phyloP scores from a whole-genome alignment of 495 filamentous ascomycete species.

The Lasiosphaeria ovina region DNA sequence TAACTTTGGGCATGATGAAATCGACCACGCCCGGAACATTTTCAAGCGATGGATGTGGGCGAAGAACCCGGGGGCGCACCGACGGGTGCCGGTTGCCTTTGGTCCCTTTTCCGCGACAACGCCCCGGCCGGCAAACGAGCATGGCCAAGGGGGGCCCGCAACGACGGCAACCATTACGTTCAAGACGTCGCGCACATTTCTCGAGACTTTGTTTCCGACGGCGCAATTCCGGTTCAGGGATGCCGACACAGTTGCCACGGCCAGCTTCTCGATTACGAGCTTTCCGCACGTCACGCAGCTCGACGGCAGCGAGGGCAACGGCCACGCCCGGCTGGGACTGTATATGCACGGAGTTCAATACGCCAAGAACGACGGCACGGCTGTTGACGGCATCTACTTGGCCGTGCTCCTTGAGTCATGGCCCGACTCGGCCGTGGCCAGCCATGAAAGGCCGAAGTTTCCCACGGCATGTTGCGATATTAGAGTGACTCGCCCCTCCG shows the following conservation, averaged over 20 bases:
- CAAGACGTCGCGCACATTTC: constrained; percentile 55
- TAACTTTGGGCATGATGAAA: constrained; percentile 61
- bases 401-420: constrained; percentile 54
- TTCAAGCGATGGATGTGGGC: constrained; percentile 48
- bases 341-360: constrained; percentile 60
- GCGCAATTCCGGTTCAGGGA: constrained; percentile 43
- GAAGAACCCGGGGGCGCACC: constrained; percentile 43
- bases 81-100: constrained; percentile 55
- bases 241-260: constrained; percentile 49
- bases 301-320: constrained; percentile 30
- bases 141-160: constrained; percentile 29
- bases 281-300: background rate
- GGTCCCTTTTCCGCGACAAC: constrained; percentile 55
- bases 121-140: constrained; percentile 34
- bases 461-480: constrained; percentile 54
- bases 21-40: constrained; percentile 50
- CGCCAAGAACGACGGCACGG: constrained; percentile 45
- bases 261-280: constrained; percentile 49
- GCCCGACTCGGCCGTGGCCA: constrained; percentile 52
- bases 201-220: constrained; percentile 54
- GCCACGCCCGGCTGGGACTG: constrained; percentile 55
- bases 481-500: constrained; percentile 27
- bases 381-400: constrained; percentile 51
- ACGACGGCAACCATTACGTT: constrained; percentile 55
- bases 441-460: constrained; percentile 57